Evolutionary conservation across 352 stramenopile genomes (phyloP).

Genomic region (Globisporangium camurandrum): DNA sequence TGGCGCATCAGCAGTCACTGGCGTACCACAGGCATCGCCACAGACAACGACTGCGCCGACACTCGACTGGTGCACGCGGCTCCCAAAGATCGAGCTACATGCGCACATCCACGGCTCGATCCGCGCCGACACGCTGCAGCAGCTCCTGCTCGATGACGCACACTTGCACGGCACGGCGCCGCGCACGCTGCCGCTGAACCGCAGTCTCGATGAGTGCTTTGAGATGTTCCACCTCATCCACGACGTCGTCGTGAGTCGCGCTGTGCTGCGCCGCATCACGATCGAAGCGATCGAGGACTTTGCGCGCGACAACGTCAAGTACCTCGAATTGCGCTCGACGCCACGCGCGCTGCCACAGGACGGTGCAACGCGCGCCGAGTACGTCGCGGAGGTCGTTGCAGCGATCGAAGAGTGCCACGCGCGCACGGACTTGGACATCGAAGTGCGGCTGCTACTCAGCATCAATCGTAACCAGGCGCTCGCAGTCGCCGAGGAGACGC

Average conservation of each 20-base stretch:
- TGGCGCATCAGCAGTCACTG: not conserved
- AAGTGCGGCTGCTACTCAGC: constrained; percentile 71
- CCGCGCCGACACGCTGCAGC: constrained; percentile 49
- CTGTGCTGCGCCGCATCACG: constrained; percentile 53
- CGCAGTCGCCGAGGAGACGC: constrained; percentile 54
- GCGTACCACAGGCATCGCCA: not conserved
- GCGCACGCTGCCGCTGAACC: constrained; percentile 29
- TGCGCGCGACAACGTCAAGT: constrained; percentile 65
- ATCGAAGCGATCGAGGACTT: constrained; percentile 84
- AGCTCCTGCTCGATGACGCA: constrained; percentile 54
- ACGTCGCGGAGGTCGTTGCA: constrained; percentile 60
- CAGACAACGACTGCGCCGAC: constrained; percentile 7
- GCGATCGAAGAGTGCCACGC: constrained; percentile 59
- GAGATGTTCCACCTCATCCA: constrained; percentile 86
- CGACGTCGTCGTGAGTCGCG: constrained; percentile 64
- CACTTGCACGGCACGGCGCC: constrained; percentile 14
- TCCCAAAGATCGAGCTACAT: constrained; percentile 84
- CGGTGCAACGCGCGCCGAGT: constrained; percentile 47
- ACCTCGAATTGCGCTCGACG: constrained; percentile 81
- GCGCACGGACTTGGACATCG: constrained; percentile 49
- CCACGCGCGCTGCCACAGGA: constrained; percentile 51
- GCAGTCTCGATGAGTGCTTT: constrained; percentile 81
- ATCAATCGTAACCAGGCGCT: constrained; percentile 74
- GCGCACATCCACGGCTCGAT: constrained; percentile 86
- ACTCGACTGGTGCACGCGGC: constrained; percentile 34